Evolutionary conservation across 2,329 filamentous ascomycete genomes (phyloP), one percentile per base, ranked within the genome.

Genomic region (Trichoderma sp.): DNA sequence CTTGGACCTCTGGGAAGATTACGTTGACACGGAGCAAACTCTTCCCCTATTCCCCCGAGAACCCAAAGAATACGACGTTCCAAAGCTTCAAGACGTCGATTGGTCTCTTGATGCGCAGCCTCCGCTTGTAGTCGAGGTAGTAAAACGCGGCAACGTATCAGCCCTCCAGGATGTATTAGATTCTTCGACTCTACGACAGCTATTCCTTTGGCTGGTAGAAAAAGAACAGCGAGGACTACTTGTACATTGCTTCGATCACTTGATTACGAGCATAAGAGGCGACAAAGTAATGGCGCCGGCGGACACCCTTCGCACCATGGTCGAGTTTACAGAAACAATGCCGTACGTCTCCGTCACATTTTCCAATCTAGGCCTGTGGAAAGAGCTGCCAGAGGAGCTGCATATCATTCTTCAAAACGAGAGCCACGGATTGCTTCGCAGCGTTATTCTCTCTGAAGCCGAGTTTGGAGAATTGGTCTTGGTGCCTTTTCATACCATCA

Each of bases 1-100:
- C 35, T 75, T 82, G 1, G 81, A 82, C 67, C 71, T 81, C 13
- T 83, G 81, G 81, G 76, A 82, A 2, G 68, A 81, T 37, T 77
- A 77, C 55, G 72, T 82, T 60, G 79, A 81, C 61, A 82, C 80
- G 0, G 72, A 78, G n/a, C 73, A 81, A 60, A 72, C 74, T 21
- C 65, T 81, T 5, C 79, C 78, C 5, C 72, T 81, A 2, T 82
- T 82, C 63, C 76, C 80, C 27, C 72, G 76, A 55, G 70, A 74
- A 5, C 74, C 78, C 16, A 73, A 73, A 14, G 76, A 78, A 8
- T 81, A 81, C 67, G 74, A 70, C 7, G 68, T 78, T 7, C 71
- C 78, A 5, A 78, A 70, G 49, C 56, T 80, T 33, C 63, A 69
- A 11, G 72, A 72, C n/a, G 68, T 79, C 13, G 68, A 70, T 7